phyloP scores from a whole-genome alignment of 202 grass and related monocot genomes.

The Musa balbisiana region DNA sequence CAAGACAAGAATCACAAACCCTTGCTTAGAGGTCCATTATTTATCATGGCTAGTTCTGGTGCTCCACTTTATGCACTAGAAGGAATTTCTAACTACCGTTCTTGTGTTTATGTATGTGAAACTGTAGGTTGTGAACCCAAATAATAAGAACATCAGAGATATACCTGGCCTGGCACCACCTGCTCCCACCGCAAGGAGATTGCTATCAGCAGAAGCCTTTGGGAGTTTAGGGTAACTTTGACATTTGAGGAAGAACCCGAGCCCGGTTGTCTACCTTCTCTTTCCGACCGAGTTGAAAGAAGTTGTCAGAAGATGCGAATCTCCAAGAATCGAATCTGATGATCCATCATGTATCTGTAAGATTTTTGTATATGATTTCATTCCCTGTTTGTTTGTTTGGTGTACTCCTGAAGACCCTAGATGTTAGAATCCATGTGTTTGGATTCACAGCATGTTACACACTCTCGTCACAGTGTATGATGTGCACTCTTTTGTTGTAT shows the following conservation, averaged over 20 bases:
- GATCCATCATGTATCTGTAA: neutral
- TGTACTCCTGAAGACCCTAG: neutral
- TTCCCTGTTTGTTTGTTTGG: neutral
- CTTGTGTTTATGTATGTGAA: neutral
- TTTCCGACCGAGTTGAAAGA: neutral
- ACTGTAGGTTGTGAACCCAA: slow-evolving; percentile 6
- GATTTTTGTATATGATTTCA: neutral
- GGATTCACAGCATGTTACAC: no score
- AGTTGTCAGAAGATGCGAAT: neutral
- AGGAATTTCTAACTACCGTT: neutral
- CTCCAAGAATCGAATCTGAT: neutral
- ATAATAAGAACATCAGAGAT: slow-evolving; percentile 4
- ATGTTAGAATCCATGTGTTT: no score
- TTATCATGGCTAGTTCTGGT: neutral
- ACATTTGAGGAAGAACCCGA: neutral
- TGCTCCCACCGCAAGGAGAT: slow-evolving; percentile 2
- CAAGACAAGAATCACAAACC: no score
- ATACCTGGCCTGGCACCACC: slow-evolving; percentile 10
- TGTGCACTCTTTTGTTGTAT: no score
- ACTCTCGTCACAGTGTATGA: no score
- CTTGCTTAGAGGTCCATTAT: neutral
- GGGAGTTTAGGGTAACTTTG: neutral
- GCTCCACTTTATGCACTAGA: neutral
- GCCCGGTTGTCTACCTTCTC: neutral
- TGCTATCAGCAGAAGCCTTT: neutral